Base-by-base conservation (phyloP, 495 filamentous ascomycete species). In the Podospora fimiseda region DNA sequence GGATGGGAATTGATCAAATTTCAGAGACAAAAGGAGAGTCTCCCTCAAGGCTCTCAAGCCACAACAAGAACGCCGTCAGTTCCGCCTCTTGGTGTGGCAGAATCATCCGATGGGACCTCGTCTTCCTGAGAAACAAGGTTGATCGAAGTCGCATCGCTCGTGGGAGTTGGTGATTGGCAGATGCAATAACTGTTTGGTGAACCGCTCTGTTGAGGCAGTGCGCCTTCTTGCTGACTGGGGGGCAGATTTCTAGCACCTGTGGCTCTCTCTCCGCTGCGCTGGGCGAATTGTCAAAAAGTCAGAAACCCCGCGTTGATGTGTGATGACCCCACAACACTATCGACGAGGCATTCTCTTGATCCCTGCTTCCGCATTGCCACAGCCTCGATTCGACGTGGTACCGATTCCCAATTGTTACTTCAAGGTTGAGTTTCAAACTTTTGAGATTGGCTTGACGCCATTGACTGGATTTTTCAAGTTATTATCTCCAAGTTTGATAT, bases 311-410 rank as follows among this genome's bases (percentile, higher is more conserved):
- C 48, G 48, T 27, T 41, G 19, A n/a, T 47, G 37, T 14, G 44
- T 14, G 21, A 8, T 47, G 1, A 19, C 19, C 19, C 19, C 43
- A 22, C 16, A 30, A 7, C 48, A 53, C 43, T 58, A 50, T 53
- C 22, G 43, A 53, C 53, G 38, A 60, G 57, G 57, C 57, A 50
- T 53, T 53, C 50, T 52, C 16, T 46, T 30, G 27, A 33, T 11
- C 27, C 27, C 27, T 33, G 27, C 11, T 5, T 33, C 6, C 27
- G 27, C 27, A 33, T 33, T 33, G 27, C 27, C 27, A 33, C 27
- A 33, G 27, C 27, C 27, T 33, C 27, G 27, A 33, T 33, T 33
- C 27, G 27, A 5, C 11, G 11, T 11, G 27, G 27, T 11, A 33
- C 11, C 11, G 27, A 33, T 11, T 6, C 27, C 27, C 27, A 6